Evolutionary conservation across 2,329 filamentous ascomycete genomes (phyloP).

Genomic region (Achaetomium macrosporum): DNA sequence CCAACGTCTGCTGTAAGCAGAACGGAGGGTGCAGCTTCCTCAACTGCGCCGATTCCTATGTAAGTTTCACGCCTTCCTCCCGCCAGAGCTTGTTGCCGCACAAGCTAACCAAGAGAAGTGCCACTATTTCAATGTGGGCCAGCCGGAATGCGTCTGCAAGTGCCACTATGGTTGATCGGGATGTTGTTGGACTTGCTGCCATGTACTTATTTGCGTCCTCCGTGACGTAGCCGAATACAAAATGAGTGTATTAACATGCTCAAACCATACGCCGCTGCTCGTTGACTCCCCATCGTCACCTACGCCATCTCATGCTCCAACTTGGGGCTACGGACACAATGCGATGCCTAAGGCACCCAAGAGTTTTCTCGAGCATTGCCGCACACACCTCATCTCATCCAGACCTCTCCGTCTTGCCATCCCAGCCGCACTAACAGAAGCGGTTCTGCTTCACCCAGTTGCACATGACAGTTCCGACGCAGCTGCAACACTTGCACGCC

Average conservation of each 20-base stretch:
- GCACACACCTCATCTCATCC: too few relatives aligned
- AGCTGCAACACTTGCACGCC: slow-evolving; percentile 35
- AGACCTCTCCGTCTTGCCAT: too few relatives aligned
- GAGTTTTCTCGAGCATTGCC: too few relatives aligned
- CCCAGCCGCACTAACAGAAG: slow-evolving; percentile 12
- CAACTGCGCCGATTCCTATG: slow-evolving; percentile 1
- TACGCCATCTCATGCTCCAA: too few relatives aligned
- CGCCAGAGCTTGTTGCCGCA: not conserved
- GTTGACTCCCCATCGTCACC: too few relatives aligned
- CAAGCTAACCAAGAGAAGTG: not conserved
- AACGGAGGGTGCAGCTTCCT: not conserved
- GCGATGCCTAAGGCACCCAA: too few relatives aligned
- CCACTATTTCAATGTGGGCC: not conserved
- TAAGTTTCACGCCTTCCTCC: not conserved
- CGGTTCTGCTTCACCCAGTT: slow-evolving; percentile 30
- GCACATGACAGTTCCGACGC: slow-evolving; percentile 33
- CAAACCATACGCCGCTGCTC: too few relatives aligned
- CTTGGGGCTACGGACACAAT: too few relatives aligned
- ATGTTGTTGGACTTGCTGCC: not conserved
- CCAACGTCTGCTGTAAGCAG: not conserved
- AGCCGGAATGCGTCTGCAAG: slow-evolving; percentile 6
- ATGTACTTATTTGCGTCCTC: too few relatives aligned
- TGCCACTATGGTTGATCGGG: not conserved
- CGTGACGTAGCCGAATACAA: too few relatives aligned
- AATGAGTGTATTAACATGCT: too few relatives aligned